A percentile compares a stretch with the other conserved stretches of the same genome.
Evolutionary conservation across 106 monocot genomes (phyloP).

Genomic region (Iris macrosiphon): DNA sequence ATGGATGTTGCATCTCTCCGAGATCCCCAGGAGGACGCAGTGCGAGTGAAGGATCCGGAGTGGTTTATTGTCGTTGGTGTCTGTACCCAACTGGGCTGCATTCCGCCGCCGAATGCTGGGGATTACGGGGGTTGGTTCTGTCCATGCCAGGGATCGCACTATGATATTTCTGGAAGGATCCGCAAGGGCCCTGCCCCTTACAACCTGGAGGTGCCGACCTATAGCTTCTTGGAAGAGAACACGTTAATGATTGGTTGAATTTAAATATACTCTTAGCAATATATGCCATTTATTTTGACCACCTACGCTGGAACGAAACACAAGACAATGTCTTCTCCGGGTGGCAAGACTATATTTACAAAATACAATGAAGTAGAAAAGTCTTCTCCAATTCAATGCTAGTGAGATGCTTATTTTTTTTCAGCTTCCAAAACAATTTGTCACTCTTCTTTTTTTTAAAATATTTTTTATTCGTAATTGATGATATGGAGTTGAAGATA

Average conservation of each 20-base stretch:
- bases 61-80: conserved; percentile 40
- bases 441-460: no score
- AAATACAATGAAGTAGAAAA: no score
- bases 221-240: conserved; percentile 35
- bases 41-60: conserved; percentile 29
- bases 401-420: no score
- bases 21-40: conserved; percentile 31
- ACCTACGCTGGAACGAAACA: no score
- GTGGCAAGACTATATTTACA: no score
- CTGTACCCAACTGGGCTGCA: conserved; percentile 42
- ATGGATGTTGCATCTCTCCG: conserved; percentile 26
- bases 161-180: conserved; percentile 41
- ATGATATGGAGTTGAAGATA: no score
- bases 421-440: no score
- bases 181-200: conserved; percentile 44
- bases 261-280: no score
- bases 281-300: no score
- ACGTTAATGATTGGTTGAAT: conserved; percentile 34
- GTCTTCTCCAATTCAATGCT: no score
- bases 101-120: conserved; percentile 32
- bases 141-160: conserved; percentile 43
- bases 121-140: conserved; percentile 46
- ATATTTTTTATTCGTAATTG: no score
- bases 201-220: conserved; percentile 37
- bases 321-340: no score